Evolutionary conservation across 2,329 filamentous ascomycete genomes (phyloP), one percentile per base, ranked within the genome.

Genomic region (Aureobasidium leucospermi): DNA sequence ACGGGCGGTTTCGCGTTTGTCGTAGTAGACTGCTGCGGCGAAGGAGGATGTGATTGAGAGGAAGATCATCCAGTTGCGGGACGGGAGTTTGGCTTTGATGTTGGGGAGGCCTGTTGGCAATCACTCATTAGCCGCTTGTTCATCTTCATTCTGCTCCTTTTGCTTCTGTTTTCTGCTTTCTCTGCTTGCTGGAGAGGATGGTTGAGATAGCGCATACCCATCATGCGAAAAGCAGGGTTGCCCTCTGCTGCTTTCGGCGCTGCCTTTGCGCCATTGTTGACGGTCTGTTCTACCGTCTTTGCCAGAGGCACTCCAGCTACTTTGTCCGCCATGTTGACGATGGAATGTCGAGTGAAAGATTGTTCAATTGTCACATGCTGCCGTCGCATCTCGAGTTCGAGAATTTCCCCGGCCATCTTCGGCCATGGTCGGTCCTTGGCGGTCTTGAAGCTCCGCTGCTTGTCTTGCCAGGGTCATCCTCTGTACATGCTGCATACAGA

Each of bases 61-160:
- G 77, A 99, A 99, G 69, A 99, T 96, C 76, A 94, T 85, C 94
- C 94, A 99, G 73, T 97, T 97, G 63, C 94, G 88, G 16, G 93
- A 97, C 7, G 94, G 94, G 16, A 99, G 84, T 74, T 85, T 90
- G 67, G 86, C 82, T 61, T 89, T 88, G 62, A 96, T 83, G 65
- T 87, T 88, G 53, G 93, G 93, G 61, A 99, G 78, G 60, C 93
- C 93, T 87, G 42, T 23, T n/a, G 52, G 13, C 19, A 9, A 6
- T 28, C 4, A 13, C 9, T 1, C 19, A 16, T 60, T 29, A 60
- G 47, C 8, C 19, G 28, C 32, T 23, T 6, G 11, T 55, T 43
- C 41, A 8, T 39, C 34, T 15, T 28, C 23, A 6, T 57, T 23
- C 62, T 57, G 48, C 63, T 36, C 4, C 31, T 8, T 5, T 28